phyloP scores from a whole-genome alignment of 257 asterid genomes.

The Fraxinus cuspidata region DNA sequence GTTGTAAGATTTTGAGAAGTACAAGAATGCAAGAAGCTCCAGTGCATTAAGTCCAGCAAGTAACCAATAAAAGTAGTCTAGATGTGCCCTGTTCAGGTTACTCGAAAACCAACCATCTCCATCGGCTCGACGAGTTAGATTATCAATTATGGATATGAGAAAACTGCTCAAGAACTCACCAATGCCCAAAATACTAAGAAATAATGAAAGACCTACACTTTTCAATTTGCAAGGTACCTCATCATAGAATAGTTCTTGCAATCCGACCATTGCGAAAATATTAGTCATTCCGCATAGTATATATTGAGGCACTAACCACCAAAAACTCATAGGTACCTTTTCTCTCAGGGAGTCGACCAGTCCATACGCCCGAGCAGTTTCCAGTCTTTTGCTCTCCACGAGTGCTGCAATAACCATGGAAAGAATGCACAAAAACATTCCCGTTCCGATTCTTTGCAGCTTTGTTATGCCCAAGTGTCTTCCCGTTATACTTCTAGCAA shows the following conservation, averaged over 20 bases:
- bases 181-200: slow-evolving; percentile 41
- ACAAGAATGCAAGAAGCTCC: slow-evolving; percentile 29
- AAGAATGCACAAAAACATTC: slow-evolving; percentile 40
- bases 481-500: slow-evolving; percentile 44
- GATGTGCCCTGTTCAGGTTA: slow-evolving; percentile 50
- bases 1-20: slow-evolving; percentile 36
- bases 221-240: slow-evolving; percentile 47
- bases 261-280: slow-evolving; percentile 41
- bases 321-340: slow-evolving; percentile 59
- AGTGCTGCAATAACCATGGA: slow-evolving; percentile 58
- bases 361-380: slow-evolving; percentile 43
- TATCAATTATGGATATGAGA: slow-evolving; percentile 40
- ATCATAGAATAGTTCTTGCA: slow-evolving; percentile 60
- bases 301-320: slow-evolving; percentile 75
- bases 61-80: slow-evolving; percentile 62
- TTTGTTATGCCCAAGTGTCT: slow-evolving; percentile 55
- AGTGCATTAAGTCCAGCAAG: slow-evolving; percentile 39
- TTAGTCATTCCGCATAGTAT: slow-evolving; percentile 42
- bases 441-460: slow-evolving; percentile 57
- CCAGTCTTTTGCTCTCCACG: slow-evolving; percentile 49
- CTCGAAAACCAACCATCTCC: slow-evolving; percentile 47
- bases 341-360: slow-evolving; percentile 44
- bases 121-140: slow-evolving; percentile 32
- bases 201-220: slow-evolving; percentile 46
- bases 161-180: slow-evolving; percentile 56